Evolutionary conservation across 345 rosid genomes (phyloP).

Genomic region (Microcos paniculata): DNA sequence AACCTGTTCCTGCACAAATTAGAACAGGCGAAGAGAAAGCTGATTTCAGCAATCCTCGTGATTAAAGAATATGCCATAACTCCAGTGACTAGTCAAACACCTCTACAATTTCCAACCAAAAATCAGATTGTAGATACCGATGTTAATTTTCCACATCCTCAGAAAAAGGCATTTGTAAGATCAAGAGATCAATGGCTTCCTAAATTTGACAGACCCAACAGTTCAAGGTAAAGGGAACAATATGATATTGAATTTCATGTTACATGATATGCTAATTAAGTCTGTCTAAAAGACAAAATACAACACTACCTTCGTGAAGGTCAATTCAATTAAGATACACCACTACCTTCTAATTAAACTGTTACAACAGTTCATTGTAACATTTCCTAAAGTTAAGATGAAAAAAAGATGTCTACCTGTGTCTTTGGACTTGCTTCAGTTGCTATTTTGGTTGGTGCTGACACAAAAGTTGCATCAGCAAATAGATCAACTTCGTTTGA

Average conservation of each 20-base stretch:
- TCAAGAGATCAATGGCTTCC: neutral
- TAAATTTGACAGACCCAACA: neutral
- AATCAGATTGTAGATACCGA: neutral
- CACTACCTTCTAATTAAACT: too few relatives aligned
- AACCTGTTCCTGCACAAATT: conserved; percentile 43
- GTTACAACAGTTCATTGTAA: neutral
- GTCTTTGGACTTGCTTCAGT: conserved; percentile 44
- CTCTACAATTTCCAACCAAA: neutral
- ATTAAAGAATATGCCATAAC: conserved; percentile 11
- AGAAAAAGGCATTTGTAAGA: too few relatives aligned
- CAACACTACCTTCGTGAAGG: conserved; percentile 1
- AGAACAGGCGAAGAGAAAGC: conserved; percentile 3
- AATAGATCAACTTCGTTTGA: conserved; percentile 76
- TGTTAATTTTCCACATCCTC: too few relatives aligned
- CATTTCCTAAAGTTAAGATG: neutral
- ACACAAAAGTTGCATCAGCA: conserved; percentile 94
- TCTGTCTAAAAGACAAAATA: neutral
- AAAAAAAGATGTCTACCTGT: conserved; percentile 43
- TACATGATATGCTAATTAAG: neutral
- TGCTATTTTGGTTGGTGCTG: conserved; percentile 61
- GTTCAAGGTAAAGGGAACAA: too few relatives aligned
- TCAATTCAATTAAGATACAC: conserved; percentile 4
- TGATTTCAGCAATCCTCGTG: conserved; percentile 3
- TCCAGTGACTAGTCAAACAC: neutral
- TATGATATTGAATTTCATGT: too few relatives aligned